Percentiles rank a stretch among this genome's conserved stretches.
Conservation (phyloP, 2,329 filamentous ascomycete genomes). For the Neocatenulostroma microsporum region DNA sequence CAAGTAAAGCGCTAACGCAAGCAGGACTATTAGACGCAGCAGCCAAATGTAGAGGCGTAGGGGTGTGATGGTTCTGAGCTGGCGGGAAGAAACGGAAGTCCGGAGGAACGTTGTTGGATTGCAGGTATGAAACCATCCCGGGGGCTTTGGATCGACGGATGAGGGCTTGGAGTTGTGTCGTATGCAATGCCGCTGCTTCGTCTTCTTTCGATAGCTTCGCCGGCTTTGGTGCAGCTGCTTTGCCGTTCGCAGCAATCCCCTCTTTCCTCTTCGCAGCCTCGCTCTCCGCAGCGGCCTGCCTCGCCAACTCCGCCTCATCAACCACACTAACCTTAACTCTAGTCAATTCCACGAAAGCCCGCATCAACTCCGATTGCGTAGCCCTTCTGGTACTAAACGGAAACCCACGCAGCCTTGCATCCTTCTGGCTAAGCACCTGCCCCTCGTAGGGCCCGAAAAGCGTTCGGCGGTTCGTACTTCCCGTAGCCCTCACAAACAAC, state of each 20-base stretch:
- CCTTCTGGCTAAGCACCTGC: constrained; percentile 71
- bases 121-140: constrained; percentile 74
- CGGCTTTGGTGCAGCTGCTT: constrained; percentile 44
- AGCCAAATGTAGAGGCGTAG: constrained; percentile 78
- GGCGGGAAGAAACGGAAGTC: constrained; percentile 69
- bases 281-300: constrained; percentile 38
- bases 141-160: constrained; percentile 86
- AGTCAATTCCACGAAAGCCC: constrained; percentile 88
- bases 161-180: constrained; percentile 77
- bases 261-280: constrained; percentile 36
- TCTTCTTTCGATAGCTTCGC: constrained; percentile 73
- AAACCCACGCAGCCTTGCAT: constrained; percentile 74
- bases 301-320: constrained; percentile 54
- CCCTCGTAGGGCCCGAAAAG: constrained; percentile 87
- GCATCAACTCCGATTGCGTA: constrained; percentile 90
- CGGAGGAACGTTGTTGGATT: constrained; percentile 61
- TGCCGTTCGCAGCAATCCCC: constrained; percentile 32
- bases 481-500: constrained; percentile 82
- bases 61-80: constrained; percentile 67
- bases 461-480: constrained; percentile 75
- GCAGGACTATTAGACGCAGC: constrained; percentile 71
- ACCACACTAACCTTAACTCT: constrained; percentile 77
- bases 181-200: constrained; percentile 73
- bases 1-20: constrained; percentile 68
- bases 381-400: constrained; percentile 88